A percentile compares a stretch with the other conserved stretches of the same genome.
These are phyloP conservation scores for Solanum chilense DNA, from an alignment of 257 asterid genomes.

Conservation along the genomic window DNA sequence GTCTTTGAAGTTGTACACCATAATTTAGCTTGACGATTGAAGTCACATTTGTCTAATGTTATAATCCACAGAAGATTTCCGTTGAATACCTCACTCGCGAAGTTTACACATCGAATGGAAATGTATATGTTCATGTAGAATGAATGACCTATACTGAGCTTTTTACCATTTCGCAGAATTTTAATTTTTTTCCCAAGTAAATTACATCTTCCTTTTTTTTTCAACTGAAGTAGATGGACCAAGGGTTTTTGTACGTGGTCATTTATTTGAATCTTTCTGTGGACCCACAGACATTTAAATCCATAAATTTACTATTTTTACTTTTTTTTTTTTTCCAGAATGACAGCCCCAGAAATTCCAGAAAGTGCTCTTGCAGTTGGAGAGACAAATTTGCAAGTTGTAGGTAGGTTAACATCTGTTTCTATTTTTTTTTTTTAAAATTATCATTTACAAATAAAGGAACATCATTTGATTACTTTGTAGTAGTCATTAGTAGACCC, in stretches of 20 bases:
- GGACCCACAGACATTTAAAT: background rate
- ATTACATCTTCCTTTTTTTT: background rate
- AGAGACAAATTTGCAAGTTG: constrained; percentile 65
- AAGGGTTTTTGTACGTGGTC: background rate
- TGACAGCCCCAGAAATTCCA: constrained; percentile 94
- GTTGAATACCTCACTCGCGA: background rate
- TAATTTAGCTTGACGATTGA: background rate
- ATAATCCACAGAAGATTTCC: background rate
- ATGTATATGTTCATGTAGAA: background rate
- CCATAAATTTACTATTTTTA: background rate
- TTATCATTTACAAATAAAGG: background rate
- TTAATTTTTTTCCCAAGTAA: background rate
- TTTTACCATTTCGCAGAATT: background rate
- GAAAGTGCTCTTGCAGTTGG: constrained; percentile 67
- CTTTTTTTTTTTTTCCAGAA: constrained; percentile 26
- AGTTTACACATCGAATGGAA: background rate
- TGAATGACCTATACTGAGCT: background rate
- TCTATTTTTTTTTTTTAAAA: background rate
- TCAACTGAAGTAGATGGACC: background rate
- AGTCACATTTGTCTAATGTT: background rate
- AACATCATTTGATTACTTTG: background rate
- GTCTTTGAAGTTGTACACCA: background rate
- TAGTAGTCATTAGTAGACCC: background rate
- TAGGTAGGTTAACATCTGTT: constrained; percentile 14
- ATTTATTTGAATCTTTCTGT: background rate